phyloP scores from a whole-genome alignment of 768 basidiomycete species.

The Tricholoma hemisulphureum region DNA sequence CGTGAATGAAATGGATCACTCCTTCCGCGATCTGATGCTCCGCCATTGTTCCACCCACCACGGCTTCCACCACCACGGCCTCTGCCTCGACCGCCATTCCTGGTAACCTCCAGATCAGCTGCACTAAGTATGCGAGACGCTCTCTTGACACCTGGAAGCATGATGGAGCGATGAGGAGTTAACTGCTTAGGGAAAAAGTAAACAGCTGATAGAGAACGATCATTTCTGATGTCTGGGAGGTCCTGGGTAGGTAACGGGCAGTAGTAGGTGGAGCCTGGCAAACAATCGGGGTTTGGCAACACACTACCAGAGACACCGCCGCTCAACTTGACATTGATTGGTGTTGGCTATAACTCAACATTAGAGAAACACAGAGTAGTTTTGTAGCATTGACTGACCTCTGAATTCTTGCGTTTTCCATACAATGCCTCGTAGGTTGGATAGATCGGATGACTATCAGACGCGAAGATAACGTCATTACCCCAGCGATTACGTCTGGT shows the following conservation, averaged over 20 bases:
- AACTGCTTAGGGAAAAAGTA: constrained; percentile 90
- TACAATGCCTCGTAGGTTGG: constrained; percentile 87
- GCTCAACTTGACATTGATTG: constrained; percentile 66
- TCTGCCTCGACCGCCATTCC: constrained; percentile 51
- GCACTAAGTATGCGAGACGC: constrained; percentile 60
- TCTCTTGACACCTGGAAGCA: constrained; percentile 71
- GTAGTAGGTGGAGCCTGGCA: constrained; percentile 90
- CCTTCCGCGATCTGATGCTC: constrained; percentile 32
- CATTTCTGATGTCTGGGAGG: constrained; percentile 79
- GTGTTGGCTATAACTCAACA: constrained; percentile 56
- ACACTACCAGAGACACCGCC: constrained; percentile 80
- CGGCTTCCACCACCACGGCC: constrained; percentile 49
- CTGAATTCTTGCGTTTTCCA: constrained; percentile 78
- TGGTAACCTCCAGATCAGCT: constrained; percentile 68
- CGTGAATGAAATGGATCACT: constrained; percentile 51
- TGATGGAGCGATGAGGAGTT: constrained; percentile 78
- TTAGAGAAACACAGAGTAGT: constrained; percentile 8
- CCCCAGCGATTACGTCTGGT: constrained; percentile 83
- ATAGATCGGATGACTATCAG: constrained; percentile 82
- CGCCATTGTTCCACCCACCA: constrained; percentile 31
- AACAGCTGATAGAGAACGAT: constrained; percentile 80
- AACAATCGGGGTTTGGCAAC: constrained; percentile 80
- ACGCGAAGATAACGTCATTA: constrained; percentile 76
- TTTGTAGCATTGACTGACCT: constrained; percentile 51
- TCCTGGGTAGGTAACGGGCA: constrained; percentile 61